phyloP scores from a whole-genome alignment of 257 asterid genomes.

The Jaltomata sinuosa region DNA sequence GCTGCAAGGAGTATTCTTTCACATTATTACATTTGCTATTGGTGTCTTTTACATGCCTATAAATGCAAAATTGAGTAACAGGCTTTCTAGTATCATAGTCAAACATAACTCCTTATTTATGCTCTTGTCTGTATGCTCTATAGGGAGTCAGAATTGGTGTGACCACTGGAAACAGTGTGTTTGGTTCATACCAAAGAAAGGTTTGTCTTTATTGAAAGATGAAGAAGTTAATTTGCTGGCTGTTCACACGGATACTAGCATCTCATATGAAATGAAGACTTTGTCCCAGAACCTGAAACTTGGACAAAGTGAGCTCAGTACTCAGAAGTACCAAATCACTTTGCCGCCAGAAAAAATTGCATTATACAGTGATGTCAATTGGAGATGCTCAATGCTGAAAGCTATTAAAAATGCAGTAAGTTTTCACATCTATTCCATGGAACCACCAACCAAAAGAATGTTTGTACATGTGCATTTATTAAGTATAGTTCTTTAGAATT shows the following conservation, averaged over 20 bases:
- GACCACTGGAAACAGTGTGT: slow-evolving; percentile 98
- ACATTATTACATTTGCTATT: not conserved
- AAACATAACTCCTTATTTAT: not conserved
- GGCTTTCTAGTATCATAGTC: not conserved
- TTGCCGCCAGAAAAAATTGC: slow-evolving; percentile 65
- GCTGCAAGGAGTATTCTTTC: not conserved
- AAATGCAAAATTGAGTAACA: not conserved
- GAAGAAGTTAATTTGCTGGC: slow-evolving; percentile 53
- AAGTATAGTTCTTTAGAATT: not conserved
- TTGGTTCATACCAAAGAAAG: slow-evolving; percentile 62
- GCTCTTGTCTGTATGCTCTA: slow-evolving; percentile 4
- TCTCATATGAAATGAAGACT: slow-evolving; percentile 46
- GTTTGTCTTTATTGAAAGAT: slow-evolving; percentile 46
- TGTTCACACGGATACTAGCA: slow-evolving; percentile 50
- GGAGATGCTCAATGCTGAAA: slow-evolving; percentile 68
- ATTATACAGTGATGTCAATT: slow-evolving; percentile 52
- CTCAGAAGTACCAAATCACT: slow-evolving; percentile 38
- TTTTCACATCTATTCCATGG: not conserved
- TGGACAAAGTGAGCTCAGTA: slow-evolving; percentile 12
- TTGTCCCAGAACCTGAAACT: slow-evolving; percentile 19
- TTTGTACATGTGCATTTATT: not conserved
- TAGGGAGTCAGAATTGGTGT: slow-evolving; percentile 70
- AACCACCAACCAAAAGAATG: not conserved
- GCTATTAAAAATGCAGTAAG: slow-evolving; percentile 67
- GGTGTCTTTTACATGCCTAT: not conserved